phyloP scores from a whole-genome alignment of 148 eudicot genomes.

The Dianthus caryophyllus region DNA sequence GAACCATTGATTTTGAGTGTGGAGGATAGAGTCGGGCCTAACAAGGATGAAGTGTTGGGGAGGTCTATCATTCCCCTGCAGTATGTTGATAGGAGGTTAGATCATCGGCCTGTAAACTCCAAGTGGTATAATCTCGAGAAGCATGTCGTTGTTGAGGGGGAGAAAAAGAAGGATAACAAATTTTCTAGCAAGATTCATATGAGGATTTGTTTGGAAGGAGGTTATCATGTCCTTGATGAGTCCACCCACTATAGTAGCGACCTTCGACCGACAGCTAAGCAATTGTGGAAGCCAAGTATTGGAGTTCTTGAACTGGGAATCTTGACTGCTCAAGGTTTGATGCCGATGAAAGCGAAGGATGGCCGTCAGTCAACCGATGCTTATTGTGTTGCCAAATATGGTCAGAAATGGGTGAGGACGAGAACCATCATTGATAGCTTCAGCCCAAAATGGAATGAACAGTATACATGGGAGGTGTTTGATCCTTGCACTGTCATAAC shows the following conservation, averaged over 20 bases:
- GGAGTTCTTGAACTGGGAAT: constrained; percentile 61
- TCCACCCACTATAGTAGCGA: constrained; percentile 64
- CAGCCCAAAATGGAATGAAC: constrained; percentile 62
- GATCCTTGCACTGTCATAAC: constrained; percentile 64
- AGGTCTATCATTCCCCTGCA: constrained; percentile 37
- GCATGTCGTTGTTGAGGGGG: constrained; percentile 44
- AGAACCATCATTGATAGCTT: constrained; percentile 64
- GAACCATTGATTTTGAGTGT: constrained; percentile 52
- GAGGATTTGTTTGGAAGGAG: constrained; percentile 60
- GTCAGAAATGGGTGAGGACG: constrained; percentile 69
- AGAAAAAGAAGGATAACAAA: constrained; percentile 48
- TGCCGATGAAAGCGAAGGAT: constrained; percentile 60
- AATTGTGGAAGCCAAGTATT: constrained; percentile 53
- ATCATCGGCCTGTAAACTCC: constrained; percentile 43
- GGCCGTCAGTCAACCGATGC: constrained; percentile 51
- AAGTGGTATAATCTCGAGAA: constrained; percentile 55
- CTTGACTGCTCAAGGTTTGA: constrained; percentile 50
- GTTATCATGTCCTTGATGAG: constrained; percentile 62
- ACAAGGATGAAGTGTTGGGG: constrained; percentile 51
- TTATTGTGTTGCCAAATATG: constrained; percentile 69
- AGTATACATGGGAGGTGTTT: constrained; percentile 68
- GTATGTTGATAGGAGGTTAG: constrained; percentile 46
- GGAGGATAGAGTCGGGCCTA: constrained; percentile 42
- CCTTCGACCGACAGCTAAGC: constrained; percentile 62
- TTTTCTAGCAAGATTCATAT: constrained; percentile 53